Base-by-base conservation (phyloP, 1,139 yeast genomes). In the Nakaseomyces sp. region DNA sequence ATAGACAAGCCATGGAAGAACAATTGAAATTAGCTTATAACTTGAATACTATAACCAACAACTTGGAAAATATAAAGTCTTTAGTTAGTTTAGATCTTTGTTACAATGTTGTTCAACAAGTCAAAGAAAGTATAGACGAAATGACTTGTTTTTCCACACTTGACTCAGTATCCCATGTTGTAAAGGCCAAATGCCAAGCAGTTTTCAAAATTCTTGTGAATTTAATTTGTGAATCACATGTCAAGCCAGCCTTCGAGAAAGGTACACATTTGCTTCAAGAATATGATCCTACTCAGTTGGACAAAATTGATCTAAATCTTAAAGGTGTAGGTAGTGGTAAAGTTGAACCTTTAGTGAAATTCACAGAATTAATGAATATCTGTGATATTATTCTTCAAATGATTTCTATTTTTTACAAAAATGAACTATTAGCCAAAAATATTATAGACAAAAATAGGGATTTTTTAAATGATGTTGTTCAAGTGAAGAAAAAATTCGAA, bases 361-460 rank as follows among this genome's bases (percentile, higher is more conserved):
- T 91, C 57, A 84, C 93, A 16, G 96, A 89, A 59, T 70, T 91
- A 49, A 93, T 91, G 37, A 91, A 89, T 55, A 81, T 87, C 53
- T 97, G 96, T 6, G 98, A 91, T 61, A 68, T 89, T 49, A 86
- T 91, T 25, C 83, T 87, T 56, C 97, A 89, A 60, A 87, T 91
- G 95, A 69, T 88, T 37, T 91, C 86, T 48, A 87, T 88, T 1
- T 91, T 91, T 56, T 89, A 87, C 64, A 83, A 85, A 53, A 91
- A 86, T 58, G 97, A 91, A 59, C 71, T 91, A 51, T 73, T 84
- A 2, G 65, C 71, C 37, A 69, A 76, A 41, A 74, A 74, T 37
- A 73, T 81, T 20, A 77, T 87, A 20, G 79, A 78, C 54, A 74
- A 78, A 47, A 83, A 81, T 51, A 72, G 76, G 48, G 94, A 93